Base-by-base conservation (phyloP, 208 protist species). In the Leishmania tropica region DNA sequence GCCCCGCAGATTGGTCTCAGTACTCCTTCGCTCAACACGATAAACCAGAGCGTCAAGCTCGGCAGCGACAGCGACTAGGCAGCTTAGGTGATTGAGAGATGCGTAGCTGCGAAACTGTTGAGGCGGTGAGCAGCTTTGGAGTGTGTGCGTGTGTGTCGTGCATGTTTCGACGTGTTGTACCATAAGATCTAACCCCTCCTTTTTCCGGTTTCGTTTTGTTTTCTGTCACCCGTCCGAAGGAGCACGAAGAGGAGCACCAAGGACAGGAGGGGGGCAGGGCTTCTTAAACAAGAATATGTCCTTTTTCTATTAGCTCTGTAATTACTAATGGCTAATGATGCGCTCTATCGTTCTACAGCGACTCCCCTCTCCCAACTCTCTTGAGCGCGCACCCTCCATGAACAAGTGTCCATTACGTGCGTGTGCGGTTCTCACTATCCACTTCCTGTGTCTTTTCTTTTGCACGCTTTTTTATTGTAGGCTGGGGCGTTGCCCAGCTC, bases 11-110 rank as follows among this genome's bases (percentile, higher is more conserved):
- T 96, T 71, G 94, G 94, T 58, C 82, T 81, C 76, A 79, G 88
- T 58, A 67, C 89, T 7, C 88, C 92, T 37, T 80, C 85, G 40
- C 86, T 97, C 28, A 86, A 88, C 77, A 86, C 83, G 28, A 79
- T 70, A 70, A 88, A 89, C 65, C 87, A 89, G 75, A 95, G 84
- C 80, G 86, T 87, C 21, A 95, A 93, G 84, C 90, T 95, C 70
- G 92, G 90, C 78, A 96, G 92, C 77, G 94, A 97, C 75, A 90
- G 91, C 79, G 90, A 92, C 51, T 91, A 92, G 83, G 54, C 56
- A 8, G 8, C 56, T n/a, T 15, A 47, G 3, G 42, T 8, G n/a
- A 28, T 45, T 73, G 40, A 73, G 40, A 11, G 35, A 31, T 73
- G 21, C 8, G 40, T 21, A 15, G 28, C 40, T 68, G 3, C 15